Evolutionary conservation across 108 stramenopile species (phyloP), one percentile per base, ranked within the genome.

Genomic region (Parietichytrium sp.): DNA sequence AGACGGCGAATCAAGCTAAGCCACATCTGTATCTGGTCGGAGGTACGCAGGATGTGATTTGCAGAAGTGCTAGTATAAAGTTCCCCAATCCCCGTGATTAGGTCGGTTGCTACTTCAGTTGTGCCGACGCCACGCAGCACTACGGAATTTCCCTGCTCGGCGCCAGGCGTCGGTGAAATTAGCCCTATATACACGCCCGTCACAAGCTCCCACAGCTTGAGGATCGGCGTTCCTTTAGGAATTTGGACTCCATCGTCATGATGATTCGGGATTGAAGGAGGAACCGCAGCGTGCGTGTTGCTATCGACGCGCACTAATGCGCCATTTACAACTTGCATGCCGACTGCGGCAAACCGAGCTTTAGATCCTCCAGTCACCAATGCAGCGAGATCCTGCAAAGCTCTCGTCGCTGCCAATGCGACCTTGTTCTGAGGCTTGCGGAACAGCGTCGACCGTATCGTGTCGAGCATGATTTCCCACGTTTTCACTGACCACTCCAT

Each of bases 271-370:
- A n/a, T n/a, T n/a, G n/a, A n/a, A n/a, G n/a, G n/a, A n/a, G n/a
- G n/a, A n/a, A n/a, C n/a, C n/a, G n/a, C n/a, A n/a, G n/a, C n/a
- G n/a, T n/a, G 52, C 8, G 27, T 53, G 0, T n/a, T 13, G n/a
- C 20, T 53, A 15, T 72, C 61, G 1, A 27, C 42, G 2, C 61
- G 61, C 6, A 72, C 61, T 10, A 72, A 42, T 6, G 61, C 61
- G 33, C 61, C 61, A 72, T 72, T 72, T n/a, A 72, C 45, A n/a
- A 72, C 61, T 20, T 72, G 61, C 61, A 72, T 72, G 33, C 61
- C 61, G 29, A 72, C 61, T 15, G 61, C 61, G 45, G 61, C 61
- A 27, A 45, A 72, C 38, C 61, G 61, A 16, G 61, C 61, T 3
- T 72, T 72, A 6, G 61, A 72, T 10, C 61, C 45, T 0, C 61